Conservation (phyloP, 2,329 filamentous ascomycete genomes). For the Tolypocladium nubicola region DNA sequence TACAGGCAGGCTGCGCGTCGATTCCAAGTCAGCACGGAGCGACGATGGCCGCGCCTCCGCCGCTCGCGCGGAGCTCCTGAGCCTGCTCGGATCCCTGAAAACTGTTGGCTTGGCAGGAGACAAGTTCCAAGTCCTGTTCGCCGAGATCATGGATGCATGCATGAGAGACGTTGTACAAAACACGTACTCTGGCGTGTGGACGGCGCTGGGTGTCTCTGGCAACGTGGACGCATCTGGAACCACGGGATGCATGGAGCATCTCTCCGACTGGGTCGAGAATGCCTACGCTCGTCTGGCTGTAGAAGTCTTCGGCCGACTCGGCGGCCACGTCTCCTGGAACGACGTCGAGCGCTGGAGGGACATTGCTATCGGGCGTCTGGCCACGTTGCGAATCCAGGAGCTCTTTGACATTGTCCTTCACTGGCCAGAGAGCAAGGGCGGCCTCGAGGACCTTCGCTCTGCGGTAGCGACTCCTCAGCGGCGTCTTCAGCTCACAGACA, state of each 20-base stretch:
- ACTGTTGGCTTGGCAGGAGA: conserved; percentile 60
- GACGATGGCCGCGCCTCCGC: conserved; percentile 16
- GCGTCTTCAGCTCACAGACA: conserved; percentile 58
- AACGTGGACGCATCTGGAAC: conserved; percentile 1
- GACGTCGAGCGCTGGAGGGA: conserved; percentile 62
- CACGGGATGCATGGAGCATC: conserved; percentile 41
- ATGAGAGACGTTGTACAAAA: conserved; percentile 53
- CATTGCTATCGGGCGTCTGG: conserved; percentile 57
- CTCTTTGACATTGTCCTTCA: conserved; percentile 70
- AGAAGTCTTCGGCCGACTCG: conserved; percentile 44
- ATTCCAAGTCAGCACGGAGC: conserved; percentile 9
- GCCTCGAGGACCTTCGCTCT: conserved; percentile 62
- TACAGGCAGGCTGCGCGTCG: neutral
- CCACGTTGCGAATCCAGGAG: conserved; percentile 57
- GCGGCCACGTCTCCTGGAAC: conserved; percentile 33
- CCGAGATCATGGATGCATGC: conserved; percentile 56
- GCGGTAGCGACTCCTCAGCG: conserved; percentile 58
- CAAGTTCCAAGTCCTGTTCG: conserved; percentile 59
- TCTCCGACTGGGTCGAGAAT: conserved; percentile 59
- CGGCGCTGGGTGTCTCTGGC: conserved; percentile 11
- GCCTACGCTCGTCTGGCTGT: conserved; percentile 54
- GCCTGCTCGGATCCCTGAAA: conserved; percentile 47
- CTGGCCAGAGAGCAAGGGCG: conserved; percentile 63
- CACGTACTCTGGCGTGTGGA: conserved; percentile 55
- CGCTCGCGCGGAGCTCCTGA: conserved; percentile 40